Evolutionary conservation across 2,329 filamentous ascomycete species (phyloP).

Genomic region (Chlorencoelia australis): DNA sequence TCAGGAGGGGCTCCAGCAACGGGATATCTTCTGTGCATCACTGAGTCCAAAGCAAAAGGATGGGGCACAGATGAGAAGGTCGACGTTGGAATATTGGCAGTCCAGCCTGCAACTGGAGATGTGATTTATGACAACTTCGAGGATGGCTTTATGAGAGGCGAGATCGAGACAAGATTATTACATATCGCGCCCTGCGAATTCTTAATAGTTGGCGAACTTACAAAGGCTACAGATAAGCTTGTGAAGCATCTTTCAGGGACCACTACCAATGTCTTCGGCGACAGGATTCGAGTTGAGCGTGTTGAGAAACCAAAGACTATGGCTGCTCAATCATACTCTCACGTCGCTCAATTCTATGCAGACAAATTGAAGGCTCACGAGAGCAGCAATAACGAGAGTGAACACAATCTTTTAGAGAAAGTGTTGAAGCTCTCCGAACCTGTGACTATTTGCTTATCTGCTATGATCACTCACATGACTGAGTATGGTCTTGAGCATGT

Average conservation of each 20-base stretch:
- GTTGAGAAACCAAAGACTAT: conserved; percentile 68
- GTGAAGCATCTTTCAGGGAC: conserved; percentile 82
- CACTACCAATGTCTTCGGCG: conserved; percentile 85
- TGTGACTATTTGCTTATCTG: conserved; percentile 84
- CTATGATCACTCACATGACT: conserved; percentile 88
- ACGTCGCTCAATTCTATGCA: conserved; percentile 89
- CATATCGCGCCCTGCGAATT: conserved; percentile 96
- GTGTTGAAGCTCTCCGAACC: conserved; percentile 76
- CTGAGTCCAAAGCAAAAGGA: conserved; percentile 70
- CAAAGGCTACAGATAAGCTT: conserved; percentile 85
- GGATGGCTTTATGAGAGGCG: conserved; percentile 93
- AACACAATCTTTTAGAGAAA: conserved; percentile 66
- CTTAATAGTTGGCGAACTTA: conserved; percentile 81
- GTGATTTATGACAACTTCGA: conserved; percentile 95
- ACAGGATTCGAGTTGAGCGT: conserved; percentile 77
- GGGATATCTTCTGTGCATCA: conserved; percentile 90
- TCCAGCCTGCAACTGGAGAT: conserved; percentile 91
- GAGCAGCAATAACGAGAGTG: conserved; percentile 41
- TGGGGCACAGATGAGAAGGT: conserved; percentile 88
- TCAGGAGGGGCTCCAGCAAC: conserved; percentile 51
- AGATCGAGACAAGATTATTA: conserved; percentile 88
- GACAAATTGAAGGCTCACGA: conserved; percentile 61
- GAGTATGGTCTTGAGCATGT: conserved; percentile 94
- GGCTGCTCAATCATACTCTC: conserved; percentile 74
- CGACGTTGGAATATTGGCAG: conserved; percentile 81